Evolutionary conservation across 805 yeast species (phyloP), one percentile per base, ranked within the genome.

Genomic region (Cyberlindnera saturnus): DNA sequence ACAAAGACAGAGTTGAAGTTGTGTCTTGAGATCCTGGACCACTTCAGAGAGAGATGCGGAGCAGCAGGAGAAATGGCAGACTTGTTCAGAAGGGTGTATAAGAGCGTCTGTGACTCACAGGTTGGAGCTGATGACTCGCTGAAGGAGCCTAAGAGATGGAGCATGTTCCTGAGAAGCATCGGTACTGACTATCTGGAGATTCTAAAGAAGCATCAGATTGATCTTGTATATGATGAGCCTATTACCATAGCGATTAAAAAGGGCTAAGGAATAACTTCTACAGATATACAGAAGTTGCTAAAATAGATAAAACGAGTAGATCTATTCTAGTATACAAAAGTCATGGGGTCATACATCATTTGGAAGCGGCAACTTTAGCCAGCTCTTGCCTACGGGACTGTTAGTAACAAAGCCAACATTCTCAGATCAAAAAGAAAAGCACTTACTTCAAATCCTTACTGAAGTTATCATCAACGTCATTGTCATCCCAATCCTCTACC

Each of bases 401-500:
- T 39, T 34, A 36, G 38, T 44, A 32, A 13, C 14, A 17, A 23
- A 10, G 11, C 28, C 28, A 23, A 23, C 28, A 23, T 9, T 23
- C 11, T 23, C 8, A 6, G 11, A 17, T 10, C 16, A 7, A 17
- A 9, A 9, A 17, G 16, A 18, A n/a, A 29, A 16, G 13, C 14
- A 51, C 81, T 45, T 65, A 70, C 75, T 81, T 80, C 60, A 91
- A 72, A 55, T 76, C 81, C 49, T 73, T 74, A 35, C 93, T 79
- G 66, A 91, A 93, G 51, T 87, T 88, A 57, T 90, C 97, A 47
- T 86, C 93, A 46, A 82, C 86, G 57, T 90, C 96, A 49, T 89
- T 96, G 61, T 91, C 95, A 53, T 86, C 97, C 99, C 99, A 91
- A 62, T 88, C 91, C 64, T 90, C 96, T 54, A 90, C 96, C 97